Evolutionary conservation across 2,329 filamentous ascomycete genomes (phyloP).

Genomic region (Phoma sp.): DNA sequence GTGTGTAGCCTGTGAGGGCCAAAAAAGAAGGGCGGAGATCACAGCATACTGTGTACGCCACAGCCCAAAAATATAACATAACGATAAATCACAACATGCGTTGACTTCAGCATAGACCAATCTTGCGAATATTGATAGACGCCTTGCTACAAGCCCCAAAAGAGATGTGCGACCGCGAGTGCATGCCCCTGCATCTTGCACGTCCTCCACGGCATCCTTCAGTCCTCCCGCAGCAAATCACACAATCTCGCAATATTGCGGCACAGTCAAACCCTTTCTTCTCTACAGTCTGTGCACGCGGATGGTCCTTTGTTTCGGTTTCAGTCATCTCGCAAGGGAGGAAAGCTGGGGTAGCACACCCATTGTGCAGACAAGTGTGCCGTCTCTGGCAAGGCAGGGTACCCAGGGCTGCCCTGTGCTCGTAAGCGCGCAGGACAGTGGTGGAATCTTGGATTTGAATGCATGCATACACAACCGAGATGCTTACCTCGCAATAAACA

Average conservation of each 20-base stretch:
- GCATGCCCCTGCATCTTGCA: slow-evolving; percentile 8
- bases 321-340: slow-evolving; percentile 6
- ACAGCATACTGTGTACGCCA: slow-evolving; percentile 7
- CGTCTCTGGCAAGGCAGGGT: background rate
- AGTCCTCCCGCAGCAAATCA: background rate
- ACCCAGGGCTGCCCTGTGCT: slow-evolving; percentile 1
- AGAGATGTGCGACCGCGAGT: background rate
- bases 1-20: slow-evolving; percentile 39
- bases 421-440: slow-evolving; percentile 5
- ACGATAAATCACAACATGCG: slow-evolving; percentile 1
- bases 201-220: slow-evolving; percentile 10
- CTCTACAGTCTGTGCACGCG: slow-evolving; percentile 10
- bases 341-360: slow-evolving; percentile 2
- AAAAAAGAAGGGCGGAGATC: background rate
- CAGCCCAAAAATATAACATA: background rate
- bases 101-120: background rate
- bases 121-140: slow-evolving; percentile 2
- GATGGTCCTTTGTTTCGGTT: slow-evolving; percentile 2
- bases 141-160: slow-evolving; percentile 5
- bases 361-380: background rate
- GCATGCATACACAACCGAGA: background rate
- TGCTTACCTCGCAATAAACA: background rate
- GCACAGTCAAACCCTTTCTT: slow-evolving; percentile 11
- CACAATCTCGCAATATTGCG: slow-evolving; percentile 11
- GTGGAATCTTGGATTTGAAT: background rate